phyloP scores from a whole-genome alignment of 768 basidiomycete species.

The Podaxis pistillaris region DNA sequence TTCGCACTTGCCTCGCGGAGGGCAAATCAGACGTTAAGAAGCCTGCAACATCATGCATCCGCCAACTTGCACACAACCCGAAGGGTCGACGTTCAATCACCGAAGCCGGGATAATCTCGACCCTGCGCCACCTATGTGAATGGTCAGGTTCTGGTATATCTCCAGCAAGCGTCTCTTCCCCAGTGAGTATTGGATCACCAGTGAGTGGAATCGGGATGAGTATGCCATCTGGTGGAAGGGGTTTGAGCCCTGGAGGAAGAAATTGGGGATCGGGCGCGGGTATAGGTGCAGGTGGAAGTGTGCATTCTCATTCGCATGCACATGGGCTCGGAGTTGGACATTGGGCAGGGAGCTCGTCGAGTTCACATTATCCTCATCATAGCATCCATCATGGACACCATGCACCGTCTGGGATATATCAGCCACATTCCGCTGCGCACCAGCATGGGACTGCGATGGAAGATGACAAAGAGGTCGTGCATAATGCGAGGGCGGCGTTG shows the following conservation, averaged over 20 bases:
- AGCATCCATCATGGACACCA: constrained; percentile 3
- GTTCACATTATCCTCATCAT: constrained; percentile 9
- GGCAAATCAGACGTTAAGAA: constrained; percentile 54
- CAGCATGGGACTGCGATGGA: constrained; percentile 44
- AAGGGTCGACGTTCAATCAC: constrained; percentile 30
- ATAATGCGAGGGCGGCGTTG: constrained; percentile 40
- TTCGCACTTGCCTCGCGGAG: constrained; percentile 61
- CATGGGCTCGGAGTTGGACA: not conserved
- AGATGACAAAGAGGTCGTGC: constrained; percentile 60
- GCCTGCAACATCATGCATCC: constrained; percentile 60
- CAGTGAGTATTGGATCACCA: constrained; percentile 10
- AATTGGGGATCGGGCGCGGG: constrained; percentile 7
- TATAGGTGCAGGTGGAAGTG: constrained; percentile 9
- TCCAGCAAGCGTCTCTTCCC: constrained; percentile 1
- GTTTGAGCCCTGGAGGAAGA: constrained; percentile 28
- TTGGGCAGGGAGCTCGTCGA: constrained; percentile 14
- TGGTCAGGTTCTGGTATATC: constrained; percentile 29
- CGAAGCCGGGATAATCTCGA: constrained; percentile 39
- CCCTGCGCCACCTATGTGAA: constrained; percentile 41
- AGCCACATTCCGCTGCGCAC: constrained; percentile 14
- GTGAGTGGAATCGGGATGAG: constrained; percentile 15
- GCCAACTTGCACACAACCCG: constrained; percentile 49
- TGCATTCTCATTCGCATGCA: not conserved
- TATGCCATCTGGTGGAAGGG: constrained; percentile 15
- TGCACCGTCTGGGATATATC: constrained; percentile 13